A percentile compares a stretch with the other conserved stretches of the same genome.
Conservation (phyloP, 768 basidiomycete species). For the Tricholoma saponaceum region DNA sequence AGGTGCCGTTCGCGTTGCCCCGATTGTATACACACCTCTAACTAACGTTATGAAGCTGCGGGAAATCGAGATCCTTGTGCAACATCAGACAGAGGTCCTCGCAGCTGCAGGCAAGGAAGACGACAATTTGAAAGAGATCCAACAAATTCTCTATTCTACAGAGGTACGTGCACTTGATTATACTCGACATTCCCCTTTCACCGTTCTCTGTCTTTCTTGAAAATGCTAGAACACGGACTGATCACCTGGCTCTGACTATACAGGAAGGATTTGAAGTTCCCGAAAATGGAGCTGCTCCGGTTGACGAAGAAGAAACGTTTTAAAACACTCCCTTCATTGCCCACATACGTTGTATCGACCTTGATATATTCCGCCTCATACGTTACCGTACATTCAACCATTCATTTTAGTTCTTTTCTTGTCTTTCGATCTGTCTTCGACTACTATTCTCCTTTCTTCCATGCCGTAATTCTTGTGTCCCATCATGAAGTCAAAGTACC, state of each 20-base stretch:
- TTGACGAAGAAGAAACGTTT: slow-evolving; percentile 84
- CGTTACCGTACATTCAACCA: not conserved
- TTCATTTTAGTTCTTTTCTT: not conserved
- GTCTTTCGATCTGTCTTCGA: not conserved
- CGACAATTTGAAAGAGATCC: slow-evolving; percentile 67
- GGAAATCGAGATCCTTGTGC: slow-evolving; percentile 93
- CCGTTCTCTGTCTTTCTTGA: not conserved
- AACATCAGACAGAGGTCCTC: slow-evolving; percentile 65
- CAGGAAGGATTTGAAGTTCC: slow-evolving; percentile 96
- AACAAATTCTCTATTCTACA: slow-evolving; percentile 91
- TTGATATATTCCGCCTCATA: not conserved
- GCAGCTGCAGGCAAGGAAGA: slow-evolving; percentile 58
- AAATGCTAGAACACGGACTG: not conserved
- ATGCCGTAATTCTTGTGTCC: not conserved
- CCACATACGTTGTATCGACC: not conserved
- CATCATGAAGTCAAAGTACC: not conserved
- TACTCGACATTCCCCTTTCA: not conserved
- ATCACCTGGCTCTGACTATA: not conserved
- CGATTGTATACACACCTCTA: not conserved
- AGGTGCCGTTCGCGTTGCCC: slow-evolving; percentile 49
- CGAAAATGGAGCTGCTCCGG: slow-evolving; percentile 42
- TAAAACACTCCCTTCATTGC: slow-evolving; percentile 19
- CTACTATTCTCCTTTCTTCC: not conserved
- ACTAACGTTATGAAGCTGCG: slow-evolving; percentile 56
- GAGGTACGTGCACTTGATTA: slow-evolving; percentile 54